Percentiles rank a stretch among this genome's conserved stretches.
phyloP scores from a whole-genome alignment of 2,329 filamentous ascomycete genomes.

The Trichoderma atrobrunneum region DNA sequence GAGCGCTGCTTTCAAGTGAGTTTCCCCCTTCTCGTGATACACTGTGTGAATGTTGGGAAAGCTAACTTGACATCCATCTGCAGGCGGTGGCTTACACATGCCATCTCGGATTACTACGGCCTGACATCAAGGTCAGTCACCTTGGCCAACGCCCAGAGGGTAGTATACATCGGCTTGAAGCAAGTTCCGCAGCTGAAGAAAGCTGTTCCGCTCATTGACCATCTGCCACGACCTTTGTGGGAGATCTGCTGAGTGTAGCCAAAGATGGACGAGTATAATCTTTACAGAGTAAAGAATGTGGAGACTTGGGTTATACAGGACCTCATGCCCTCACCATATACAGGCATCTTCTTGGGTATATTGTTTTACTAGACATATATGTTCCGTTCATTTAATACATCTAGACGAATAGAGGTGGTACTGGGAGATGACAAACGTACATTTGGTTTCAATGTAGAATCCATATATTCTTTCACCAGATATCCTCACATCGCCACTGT shows the following conservation, averaged over 20 bases:
- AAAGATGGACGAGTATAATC: not conserved
- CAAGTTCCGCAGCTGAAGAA: conserved; percentile 36
- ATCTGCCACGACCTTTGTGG: conserved; percentile 62
- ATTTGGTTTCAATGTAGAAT: not conserved
- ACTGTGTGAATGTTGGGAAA: not conserved
- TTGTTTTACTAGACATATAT: not conserved
- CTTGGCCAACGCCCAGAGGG: conserved; percentile 66
- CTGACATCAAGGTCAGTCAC: conserved; percentile 79
- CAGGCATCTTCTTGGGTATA: not conserved
- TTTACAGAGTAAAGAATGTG: not conserved
- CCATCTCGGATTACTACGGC: conserved; percentile 89
- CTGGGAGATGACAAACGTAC: not conserved
- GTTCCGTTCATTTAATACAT: not conserved
- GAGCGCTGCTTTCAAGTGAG: conserved; percentile 77
- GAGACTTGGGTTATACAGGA: not conserved
- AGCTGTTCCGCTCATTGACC: conserved; percentile 25
- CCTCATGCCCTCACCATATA: not conserved
- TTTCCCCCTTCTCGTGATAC: conserved; percentile 23
- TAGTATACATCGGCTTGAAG: conserved; percentile 79
- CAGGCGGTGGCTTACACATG: conserved; percentile 89
- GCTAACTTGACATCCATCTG: not conserved
- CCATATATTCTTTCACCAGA: not conserved
- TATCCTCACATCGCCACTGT: not conserved
- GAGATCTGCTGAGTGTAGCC: conserved; percentile 49
- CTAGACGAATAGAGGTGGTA: not conserved